Evolutionary conservation across 805 yeast genomes (phyloP), one percentile per base, ranked within the genome.

Genomic region (Pichia paraexigua): DNA sequence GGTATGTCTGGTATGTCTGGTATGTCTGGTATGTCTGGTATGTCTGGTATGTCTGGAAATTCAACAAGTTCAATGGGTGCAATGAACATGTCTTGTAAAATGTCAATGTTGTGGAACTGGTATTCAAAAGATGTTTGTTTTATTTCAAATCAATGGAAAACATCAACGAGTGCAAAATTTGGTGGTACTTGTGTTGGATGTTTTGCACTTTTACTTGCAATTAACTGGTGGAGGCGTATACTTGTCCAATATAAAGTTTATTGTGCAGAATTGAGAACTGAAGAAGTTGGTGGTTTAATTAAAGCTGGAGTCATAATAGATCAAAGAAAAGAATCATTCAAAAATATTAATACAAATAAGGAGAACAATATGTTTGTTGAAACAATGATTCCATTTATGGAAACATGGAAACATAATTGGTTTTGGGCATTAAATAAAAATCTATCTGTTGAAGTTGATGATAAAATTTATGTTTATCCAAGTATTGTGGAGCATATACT

Each of bases 61-160:
- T 10, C 41, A 4, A 44, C 39, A 43, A 37, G 40, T n/a, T 37
- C 24, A n/a, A 35, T 37, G 41, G 22, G 42, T 7, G 1, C 40
- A 5, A 48, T 51, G 53, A 37, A 35, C 32, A 49, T 43, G 51
- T 6, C 46, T 1, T 58, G 60, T 42, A 43, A 47, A 8, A 59
- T 59, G 61, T 53, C 58, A 21, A 58, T 58, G 61, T 43, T 58
- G 4, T 58, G 60, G 60, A 57, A 56, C 32, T 58, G 60, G 60
- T 52, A 55, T 27, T 27, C 52, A 6, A 47, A 53, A 17, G 55
- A 57, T 40, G 56, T 53, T 15, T 57, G 60, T 24, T 46, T 58
- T 25, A 49, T 58, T 25, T 51, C 60, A 2, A 20, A 20, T 1
- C 46, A 49, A 22, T 58, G 61, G 61, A 53, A 48, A 41, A 58